phyloP scores from a whole-genome alignment of 805 yeast genomes.

The Myxozyma udenii region DNA sequence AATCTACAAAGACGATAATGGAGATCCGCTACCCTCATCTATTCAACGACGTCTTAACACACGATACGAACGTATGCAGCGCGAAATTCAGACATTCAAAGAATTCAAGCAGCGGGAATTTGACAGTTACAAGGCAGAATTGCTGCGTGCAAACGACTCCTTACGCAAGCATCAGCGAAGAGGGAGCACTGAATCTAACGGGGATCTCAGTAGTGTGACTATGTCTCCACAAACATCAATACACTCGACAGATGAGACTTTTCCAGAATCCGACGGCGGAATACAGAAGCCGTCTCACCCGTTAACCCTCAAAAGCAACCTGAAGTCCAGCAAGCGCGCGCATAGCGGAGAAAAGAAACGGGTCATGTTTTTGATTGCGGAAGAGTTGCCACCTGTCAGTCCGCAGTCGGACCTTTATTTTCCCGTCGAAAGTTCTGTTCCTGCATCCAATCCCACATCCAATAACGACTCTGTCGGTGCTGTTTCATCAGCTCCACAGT shows the following conservation, averaged over 20 bases:
- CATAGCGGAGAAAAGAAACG: slow-evolving; percentile 23
- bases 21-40: slow-evolving; percentile 6
- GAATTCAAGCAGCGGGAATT: slow-evolving; percentile 21
- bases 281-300: not conserved
- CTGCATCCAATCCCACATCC: not conserved
- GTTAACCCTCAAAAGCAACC: slow-evolving; percentile 9
- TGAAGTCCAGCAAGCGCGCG: slow-evolving; percentile 17
- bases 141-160: slow-evolving; percentile 4
- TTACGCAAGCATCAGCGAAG: slow-evolving; percentile 3
- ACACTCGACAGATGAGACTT: not conserved
- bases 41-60: slow-evolving; percentile 16
- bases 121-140: slow-evolving; percentile 15
- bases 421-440: slow-evolving; percentile 1
- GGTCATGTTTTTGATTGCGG: slow-evolving; percentile 22
- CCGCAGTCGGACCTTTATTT: slow-evolving; percentile 23
- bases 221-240: not conserved
- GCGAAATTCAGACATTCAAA: slow-evolving; percentile 18
- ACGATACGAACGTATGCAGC: slow-evolving; percentile 11
- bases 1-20: too few species aligned
- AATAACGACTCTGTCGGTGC: too few species aligned
- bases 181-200: not conserved
- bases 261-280: not conserved
- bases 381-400: slow-evolving; percentile 25
- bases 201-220: not conserved
- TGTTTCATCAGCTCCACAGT: too few species aligned